phyloP scores from a whole-genome alignment of 306 rosid species.

The Calophaca sinica region DNA sequence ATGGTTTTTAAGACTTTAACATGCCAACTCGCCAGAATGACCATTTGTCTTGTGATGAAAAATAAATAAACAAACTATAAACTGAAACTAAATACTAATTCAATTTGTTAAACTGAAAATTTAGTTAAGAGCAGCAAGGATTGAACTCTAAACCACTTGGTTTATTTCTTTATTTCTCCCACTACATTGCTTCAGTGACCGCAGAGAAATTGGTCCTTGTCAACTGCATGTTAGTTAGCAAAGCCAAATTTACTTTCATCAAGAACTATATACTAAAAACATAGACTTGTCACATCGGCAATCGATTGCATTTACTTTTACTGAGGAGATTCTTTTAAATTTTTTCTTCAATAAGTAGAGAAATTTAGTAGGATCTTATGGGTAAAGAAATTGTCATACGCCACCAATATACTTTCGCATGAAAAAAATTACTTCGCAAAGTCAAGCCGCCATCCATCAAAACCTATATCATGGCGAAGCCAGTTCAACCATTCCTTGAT shows the following conservation, averaged over 20 bases:
- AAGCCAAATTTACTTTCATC: conserved; percentile 10
- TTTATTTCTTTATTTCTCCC: no score
- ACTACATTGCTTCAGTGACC: no score
- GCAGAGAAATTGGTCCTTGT: background rate
- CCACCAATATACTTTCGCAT: conserved; percentile 24
- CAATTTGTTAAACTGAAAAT: conserved; percentile 9
- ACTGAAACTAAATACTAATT: conserved; percentile 23
- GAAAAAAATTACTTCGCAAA: conserved; percentile 63
- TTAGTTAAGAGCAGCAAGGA: background rate
- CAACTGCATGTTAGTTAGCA: conserved; percentile 9
- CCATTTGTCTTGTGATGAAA: conserved; percentile 5
- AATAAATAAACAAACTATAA: no score
- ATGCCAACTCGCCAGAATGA: conserved; percentile 1
- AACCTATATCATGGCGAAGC: conserved; percentile 79
- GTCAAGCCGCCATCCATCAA: conserved; percentile 88
- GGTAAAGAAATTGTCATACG: conserved; percentile 9
- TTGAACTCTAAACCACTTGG: no score
- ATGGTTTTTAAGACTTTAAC: conserved; percentile 7
- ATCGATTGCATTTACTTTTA: conserved; percentile 23
- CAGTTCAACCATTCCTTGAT: conserved; percentile 77
- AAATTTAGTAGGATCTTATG: conserved; percentile 2
- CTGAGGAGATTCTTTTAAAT: background rate
- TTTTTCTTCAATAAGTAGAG: background rate
- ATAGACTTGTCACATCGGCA: background rate
- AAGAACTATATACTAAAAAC: background rate